Conservation (phyloP, 2,329 filamentous ascomycete genomes). For the Pyrenophora seminiperda region DNA sequence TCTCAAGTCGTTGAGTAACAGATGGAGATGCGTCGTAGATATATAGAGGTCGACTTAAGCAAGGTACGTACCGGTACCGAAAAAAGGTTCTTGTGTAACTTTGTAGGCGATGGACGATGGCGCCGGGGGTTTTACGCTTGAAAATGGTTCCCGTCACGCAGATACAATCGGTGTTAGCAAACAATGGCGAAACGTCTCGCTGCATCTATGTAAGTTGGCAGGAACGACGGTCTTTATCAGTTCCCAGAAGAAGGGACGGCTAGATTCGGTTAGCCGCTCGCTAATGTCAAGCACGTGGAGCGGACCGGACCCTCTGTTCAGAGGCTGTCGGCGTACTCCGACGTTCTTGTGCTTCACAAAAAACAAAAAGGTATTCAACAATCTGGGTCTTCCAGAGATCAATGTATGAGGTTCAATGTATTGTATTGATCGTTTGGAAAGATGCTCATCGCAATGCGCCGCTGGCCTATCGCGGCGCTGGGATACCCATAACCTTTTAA, state of each 20-base stretch:
- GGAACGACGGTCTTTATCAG: constrained; percentile 22
- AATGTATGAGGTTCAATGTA: no score
- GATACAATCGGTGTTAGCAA: neutral
- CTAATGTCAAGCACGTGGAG: constrained; percentile 27
- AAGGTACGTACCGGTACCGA: no score
- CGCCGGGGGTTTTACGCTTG: no score
- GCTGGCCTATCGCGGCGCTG: constrained; percentile 19
- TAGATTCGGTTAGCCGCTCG: constrained; percentile 21
- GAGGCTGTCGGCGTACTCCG: constrained; percentile 25
- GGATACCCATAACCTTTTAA: constrained; percentile 30
- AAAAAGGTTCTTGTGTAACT: no score
- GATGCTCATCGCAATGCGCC: constrained; percentile 13
- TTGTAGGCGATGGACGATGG: no score
- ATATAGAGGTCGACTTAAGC: no score
- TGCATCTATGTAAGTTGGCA: neutral
- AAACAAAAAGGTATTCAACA: constrained; percentile 6
- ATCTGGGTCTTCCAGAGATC: neutral
- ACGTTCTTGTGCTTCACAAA: constrained; percentile 11
- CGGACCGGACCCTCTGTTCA: constrained; percentile 8
- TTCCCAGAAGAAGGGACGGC: constrained; percentile 9
- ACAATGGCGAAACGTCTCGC: neutral
- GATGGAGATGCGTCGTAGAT: no score
- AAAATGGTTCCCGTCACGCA: neutral
- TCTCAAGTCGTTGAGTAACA: no score
- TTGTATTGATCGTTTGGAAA: no score